Percentiles rank a stretch among this genome's conserved stretches.
Conservation (phyloP, 129 eudicot species). For the Calendula officinalis region DNA sequence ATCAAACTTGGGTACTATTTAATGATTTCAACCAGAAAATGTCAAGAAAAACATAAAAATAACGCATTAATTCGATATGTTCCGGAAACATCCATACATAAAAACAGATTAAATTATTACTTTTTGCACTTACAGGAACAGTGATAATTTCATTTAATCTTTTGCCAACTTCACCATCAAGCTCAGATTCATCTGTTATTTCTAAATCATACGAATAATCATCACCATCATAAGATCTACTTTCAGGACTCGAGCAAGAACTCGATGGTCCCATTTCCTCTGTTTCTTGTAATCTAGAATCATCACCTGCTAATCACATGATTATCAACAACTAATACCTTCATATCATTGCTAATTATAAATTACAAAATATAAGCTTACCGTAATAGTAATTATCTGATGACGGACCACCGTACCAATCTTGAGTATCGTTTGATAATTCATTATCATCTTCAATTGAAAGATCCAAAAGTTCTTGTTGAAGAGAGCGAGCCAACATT, state of each 20-base stretch:
- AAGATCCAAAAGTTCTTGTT: constrained; percentile 67
- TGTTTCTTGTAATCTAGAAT: constrained; percentile 40
- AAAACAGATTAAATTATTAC: neutral
- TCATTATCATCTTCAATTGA: constrained; percentile 56
- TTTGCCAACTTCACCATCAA: constrained; percentile 95
- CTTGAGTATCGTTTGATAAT: constrained; percentile 35
- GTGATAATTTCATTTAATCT: constrained; percentile 70
- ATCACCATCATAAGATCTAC: constrained; percentile 69
- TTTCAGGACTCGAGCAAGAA: constrained; percentile 79
- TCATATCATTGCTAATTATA: neutral
- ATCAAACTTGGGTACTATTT: too few species aligned
- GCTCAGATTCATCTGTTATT: constrained; percentile 70
- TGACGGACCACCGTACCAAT: constrained; percentile 41
- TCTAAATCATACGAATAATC: constrained; percentile 55
- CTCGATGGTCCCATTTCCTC: constrained; percentile 61
- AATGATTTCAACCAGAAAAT: constrained; percentile 1
- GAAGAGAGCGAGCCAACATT: constrained; percentile 66
- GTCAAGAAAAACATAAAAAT: neutral
- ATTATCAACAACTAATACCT: constrained; percentile 1
- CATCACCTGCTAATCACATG: constrained; percentile 46
- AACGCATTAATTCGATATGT: neutral
- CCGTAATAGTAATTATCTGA: constrained; percentile 53
- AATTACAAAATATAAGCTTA: constrained; percentile 19
- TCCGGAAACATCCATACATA: neutral
- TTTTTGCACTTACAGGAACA: constrained; percentile 70